Evolutionary conservation across 2,329 filamentous ascomycete genomes (phyloP), one percentile per base, ranked within the genome.

Genomic region (Venturia nashicola): DNA sequence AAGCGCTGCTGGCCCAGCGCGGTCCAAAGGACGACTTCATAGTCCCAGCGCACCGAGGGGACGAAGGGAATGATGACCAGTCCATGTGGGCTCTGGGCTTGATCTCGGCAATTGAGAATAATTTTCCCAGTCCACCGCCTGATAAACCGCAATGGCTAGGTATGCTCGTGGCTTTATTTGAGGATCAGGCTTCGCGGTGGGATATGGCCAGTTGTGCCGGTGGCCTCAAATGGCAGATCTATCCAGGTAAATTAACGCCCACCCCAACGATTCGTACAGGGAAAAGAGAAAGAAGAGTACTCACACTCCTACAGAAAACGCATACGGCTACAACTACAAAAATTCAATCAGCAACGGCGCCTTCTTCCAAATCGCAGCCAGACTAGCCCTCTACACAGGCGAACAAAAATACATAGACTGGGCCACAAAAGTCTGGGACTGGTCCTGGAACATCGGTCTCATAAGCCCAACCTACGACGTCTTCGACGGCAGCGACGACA

Each of bases 331-430:
- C 68, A 74, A 76, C 62, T 84, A 82, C 68, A 84, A 84, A 68
- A 85, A 85, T 68, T 78, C 79, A 27, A 80, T 85, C 66, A 82
- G 80, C 14, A 84, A 84, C 67, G 82, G 82, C 3, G 81, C 77
- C 40, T 78, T 84, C 65, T 83, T 84, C 72, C 80, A 83, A 67
- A 76, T 85, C 12, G 78, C 79, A 27, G 80, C 90, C 8, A 85
- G 90, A 18, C 80, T 95, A 7, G 88, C 88, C 0, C 80, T 86
- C 14, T 94, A 90, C 76, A 95, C 91, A 0, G 83, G 85, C 59
- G 94, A 95, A 74, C 94, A 92, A 76, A 93, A 93, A 76, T 96
- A 96, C 71, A 80, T 83, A 9, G 82, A 89, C 14, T 91, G 88
- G 88, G 90, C 90, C 0, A 80, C 83, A 65, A 86, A 79, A 69